Conservation (phyloP, 2,329 filamentous ascomycete genomes). For the Calonectria pauciramosa region DNA sequence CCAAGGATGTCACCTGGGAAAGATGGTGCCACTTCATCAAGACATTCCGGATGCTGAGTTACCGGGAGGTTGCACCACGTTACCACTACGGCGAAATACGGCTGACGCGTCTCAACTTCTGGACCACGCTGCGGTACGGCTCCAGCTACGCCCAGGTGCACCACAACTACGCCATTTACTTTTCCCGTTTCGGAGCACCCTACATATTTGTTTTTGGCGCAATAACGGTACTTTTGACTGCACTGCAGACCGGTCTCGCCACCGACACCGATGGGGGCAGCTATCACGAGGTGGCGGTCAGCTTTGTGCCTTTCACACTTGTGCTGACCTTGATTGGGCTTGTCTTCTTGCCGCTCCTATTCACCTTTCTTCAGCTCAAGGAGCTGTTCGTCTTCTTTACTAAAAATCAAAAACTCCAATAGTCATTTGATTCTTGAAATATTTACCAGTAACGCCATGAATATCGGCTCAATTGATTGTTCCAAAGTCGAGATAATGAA, state of each 20-base stretch:
- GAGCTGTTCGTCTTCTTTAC: neutral
- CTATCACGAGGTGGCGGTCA: neutral
- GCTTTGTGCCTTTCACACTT: constrained; percentile 15
- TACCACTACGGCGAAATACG: constrained; percentile 56
- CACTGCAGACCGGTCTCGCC: constrained; percentile 20
- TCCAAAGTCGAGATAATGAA: neutral
- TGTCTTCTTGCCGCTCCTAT: constrained; percentile 9
- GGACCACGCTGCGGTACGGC: constrained; percentile 11
- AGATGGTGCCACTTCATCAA: constrained; percentile 49
- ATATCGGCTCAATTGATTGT: neutral
- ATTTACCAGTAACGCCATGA: neutral
- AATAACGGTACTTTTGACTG: constrained; percentile 19
- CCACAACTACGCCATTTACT: constrained; percentile 27
- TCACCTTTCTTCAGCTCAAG: constrained; percentile 8
- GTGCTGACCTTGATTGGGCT: constrained; percentile 20
- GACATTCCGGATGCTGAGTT: constrained; percentile 42
- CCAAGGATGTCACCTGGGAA: constrained; percentile 41
- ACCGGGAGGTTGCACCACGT: constrained; percentile 43
- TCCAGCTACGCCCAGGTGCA: constrained; percentile 12
- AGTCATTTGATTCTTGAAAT: neutral
- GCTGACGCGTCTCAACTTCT: constrained; percentile 50
- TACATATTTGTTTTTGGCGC: constrained; percentile 31
- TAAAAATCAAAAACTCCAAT: neutral
- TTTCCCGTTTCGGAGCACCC: constrained; percentile 23
- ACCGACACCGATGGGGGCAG: constrained; percentile 6